Percentiles rank a stretch among this genome's conserved stretches.
Evolutionary conservation across 148 eudicot species (phyloP).

Genomic region (Rhododendron simsii): DNA sequence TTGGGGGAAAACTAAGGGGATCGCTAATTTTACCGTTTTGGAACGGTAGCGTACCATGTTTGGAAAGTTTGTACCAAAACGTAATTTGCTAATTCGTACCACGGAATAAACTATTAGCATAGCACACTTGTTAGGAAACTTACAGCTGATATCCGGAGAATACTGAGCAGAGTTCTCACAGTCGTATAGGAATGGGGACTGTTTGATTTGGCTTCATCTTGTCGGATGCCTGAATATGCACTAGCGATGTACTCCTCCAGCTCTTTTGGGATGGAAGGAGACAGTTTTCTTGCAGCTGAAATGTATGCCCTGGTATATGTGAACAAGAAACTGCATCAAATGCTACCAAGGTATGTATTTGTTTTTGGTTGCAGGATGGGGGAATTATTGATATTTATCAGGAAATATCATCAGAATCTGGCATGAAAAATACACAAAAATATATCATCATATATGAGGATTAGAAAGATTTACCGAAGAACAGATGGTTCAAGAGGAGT

Average conservation of each 20-base stretch:
- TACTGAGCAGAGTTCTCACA: conserved; percentile 92
- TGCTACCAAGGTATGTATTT: background rate
- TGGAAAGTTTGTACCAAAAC: too few species aligned
- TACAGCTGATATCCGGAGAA: conserved; percentile 92
- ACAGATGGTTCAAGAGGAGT: conserved; percentile 88
- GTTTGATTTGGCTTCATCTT: conserved; percentile 91
- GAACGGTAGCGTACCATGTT: too few species aligned
- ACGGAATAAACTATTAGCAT: background rate
- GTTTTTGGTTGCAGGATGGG: background rate
- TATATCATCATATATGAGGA: background rate
- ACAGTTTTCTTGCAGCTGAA: conserved; percentile 80
- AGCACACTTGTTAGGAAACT: conserved; percentile 25
- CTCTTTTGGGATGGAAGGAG: conserved; percentile 79
- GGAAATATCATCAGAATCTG: background rate
- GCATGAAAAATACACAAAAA: background rate
- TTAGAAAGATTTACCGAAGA: conserved; percentile 51
- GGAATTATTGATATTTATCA: background rate
- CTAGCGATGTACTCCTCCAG: conserved; percentile 91
- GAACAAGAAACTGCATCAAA: background rate
- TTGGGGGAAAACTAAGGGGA: too few species aligned
- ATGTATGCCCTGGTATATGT: conserved; percentile 73
- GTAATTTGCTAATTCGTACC: too few species aligned
- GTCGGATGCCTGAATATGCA: conserved; percentile 90
- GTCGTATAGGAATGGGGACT: conserved; percentile 94
- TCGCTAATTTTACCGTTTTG: too few species aligned